Base-by-base conservation (phyloP, 192 early-diverging fungal species). In the Entomortierella lignicola region DNA sequence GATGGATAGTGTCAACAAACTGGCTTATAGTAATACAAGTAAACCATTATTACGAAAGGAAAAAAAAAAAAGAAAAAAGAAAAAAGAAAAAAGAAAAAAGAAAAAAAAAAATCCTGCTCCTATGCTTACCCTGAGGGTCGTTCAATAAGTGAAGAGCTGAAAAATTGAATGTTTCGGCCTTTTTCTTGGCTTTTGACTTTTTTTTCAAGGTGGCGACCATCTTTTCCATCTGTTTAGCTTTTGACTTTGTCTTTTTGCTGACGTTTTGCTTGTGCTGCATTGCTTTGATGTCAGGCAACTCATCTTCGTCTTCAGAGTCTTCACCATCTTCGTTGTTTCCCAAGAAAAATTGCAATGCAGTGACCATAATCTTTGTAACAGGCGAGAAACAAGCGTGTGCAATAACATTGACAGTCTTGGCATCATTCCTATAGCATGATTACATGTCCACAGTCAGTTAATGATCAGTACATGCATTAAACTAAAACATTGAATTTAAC, bases 361-460 rank as follows among this genome's bases (percentile, higher is more conserved):
- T 96, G 21, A 95, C 91, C 69, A 93, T 91, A 37, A 99, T 88
- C 81, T 99, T 99, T 80, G 94, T 86, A 11, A 91, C 89, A 27
- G 91, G 91, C 43, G 95, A 97, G 64, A 98, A 97, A 82, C 96
- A 98, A 11, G 97, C 97, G 73, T 97, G 94, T 18, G 94, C 92
- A 81, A 99, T 94, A 20, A 99, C 95, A 82, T 99, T 99, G 66
- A 98, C 96, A 21, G 98, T 99, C 87, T 99, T 99, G 48, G 93
- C 90, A 81, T 99, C 98, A 67, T 97, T 96, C 91, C 88, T 89
- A 42, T 27, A 37, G 34, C 34, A 37, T 10, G 34, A n/a, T n/a
- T 23, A 23, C 11, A 54, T 4, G 23, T 30, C 55, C 2, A 39
- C 15, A 62, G 31, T 20, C 21, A 61, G 27, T 21, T 20, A 25